Percentiles rank a stretch among this genome's conserved stretches.
These are phyloP conservation scores for Penicillium macrosclerotiorum DNA, from an alignment of 495 filamentous ascomycete species.

Conservation along the genomic window DNA sequence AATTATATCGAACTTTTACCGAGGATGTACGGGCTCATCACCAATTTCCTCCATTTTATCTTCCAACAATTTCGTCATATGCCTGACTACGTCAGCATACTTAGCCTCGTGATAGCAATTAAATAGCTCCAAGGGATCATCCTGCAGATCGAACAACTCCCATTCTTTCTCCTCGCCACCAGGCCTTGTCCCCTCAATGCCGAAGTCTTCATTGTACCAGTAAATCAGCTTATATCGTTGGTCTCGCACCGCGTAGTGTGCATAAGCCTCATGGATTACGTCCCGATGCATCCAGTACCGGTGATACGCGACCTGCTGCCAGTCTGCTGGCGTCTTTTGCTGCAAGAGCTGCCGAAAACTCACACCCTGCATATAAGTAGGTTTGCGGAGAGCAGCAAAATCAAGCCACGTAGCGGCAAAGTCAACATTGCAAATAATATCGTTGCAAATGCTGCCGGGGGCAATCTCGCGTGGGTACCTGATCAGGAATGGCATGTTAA, in stretches of 20 bases:
- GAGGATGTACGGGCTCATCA: constrained; percentile 34
- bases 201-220: constrained; percentile 46
- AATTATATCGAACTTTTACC: too few relatives aligned
- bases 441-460: constrained; percentile 30
- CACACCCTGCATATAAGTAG: constrained; percentile 44
- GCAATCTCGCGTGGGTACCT: constrained; percentile 35
- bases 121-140: constrained; percentile 45
- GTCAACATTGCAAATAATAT: constrained; percentile 46
- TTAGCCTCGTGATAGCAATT: constrained; percentile 34
- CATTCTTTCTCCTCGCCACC: constrained; percentile 38
- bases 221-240: constrained; percentile 47
- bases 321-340: constrained; percentile 29
- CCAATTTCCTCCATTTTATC: constrained; percentile 44
- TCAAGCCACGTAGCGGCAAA: constrained; percentile 45
- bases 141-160: constrained; percentile 44
- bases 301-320: constrained; percentile 47
- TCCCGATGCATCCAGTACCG: constrained; percentile 50
- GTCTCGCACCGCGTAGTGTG: constrained; percentile 43
- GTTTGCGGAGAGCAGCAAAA: constrained; percentile 28
- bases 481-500: constrained; percentile 47
- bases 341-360: constrained; percentile 29
- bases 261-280: constrained; percentile 36
- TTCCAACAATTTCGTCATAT: constrained; percentile 37
- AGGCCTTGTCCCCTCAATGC: constrained; percentile 31
- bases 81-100: constrained; percentile 30